phyloP scores from a whole-genome alignment of 192 early-diverging fungal genomes.

The Coemansia erecta region DNA sequence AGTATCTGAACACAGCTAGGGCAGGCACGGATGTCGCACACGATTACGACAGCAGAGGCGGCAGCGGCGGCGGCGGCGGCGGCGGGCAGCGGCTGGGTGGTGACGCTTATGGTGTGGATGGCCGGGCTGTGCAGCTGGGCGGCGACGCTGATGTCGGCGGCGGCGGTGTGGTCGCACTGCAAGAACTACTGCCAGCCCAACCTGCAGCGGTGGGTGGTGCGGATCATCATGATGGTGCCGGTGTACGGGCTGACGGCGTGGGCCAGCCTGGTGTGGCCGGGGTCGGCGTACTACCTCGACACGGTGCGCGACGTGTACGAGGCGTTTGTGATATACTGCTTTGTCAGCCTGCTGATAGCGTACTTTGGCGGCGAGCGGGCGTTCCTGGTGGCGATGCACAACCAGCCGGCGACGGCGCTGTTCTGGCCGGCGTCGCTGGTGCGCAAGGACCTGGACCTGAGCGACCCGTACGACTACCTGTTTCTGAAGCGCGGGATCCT shows the following conservation, averaged over 20 bases:
- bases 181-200: slow-evolving; percentile 55
- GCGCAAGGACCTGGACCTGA: slow-evolving; percentile 72
- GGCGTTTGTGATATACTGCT: slow-evolving; percentile 94
- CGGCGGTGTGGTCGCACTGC: slow-evolving; percentile 52
- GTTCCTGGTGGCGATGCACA: slow-evolving; percentile 74
- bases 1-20: too few species aligned
- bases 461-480: slow-evolving; percentile 83
- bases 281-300: slow-evolving; percentile 81
- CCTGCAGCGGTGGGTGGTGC: slow-evolving; percentile 67
- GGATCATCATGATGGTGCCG: slow-evolving; percentile 73
- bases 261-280: slow-evolving; percentile 68
- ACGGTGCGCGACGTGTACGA: slow-evolving; percentile 92
- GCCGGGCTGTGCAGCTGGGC: slow-evolving; percentile 48
- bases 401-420: slow-evolving; percentile 73
- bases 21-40: too few species aligned
- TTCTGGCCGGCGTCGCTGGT: slow-evolving; percentile 78
- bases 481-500: slow-evolving; percentile 87
- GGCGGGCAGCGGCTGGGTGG: slow-evolving; percentile 39
- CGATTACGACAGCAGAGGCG: too few species aligned
- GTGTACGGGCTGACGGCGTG: slow-evolving; percentile 85
- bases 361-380: slow-evolving; percentile 88
- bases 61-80: too few species aligned
- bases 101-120: slow-evolving; percentile 39
- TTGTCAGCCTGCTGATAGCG: slow-evolving; percentile 83
- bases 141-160: slow-evolving; percentile 48